A percentile compares a stretch with the other conserved stretches of the same genome.
Evolutionary conservation across 495 filamentous ascomycete genomes (phyloP).

Genomic region (Xylaria sp.): DNA sequence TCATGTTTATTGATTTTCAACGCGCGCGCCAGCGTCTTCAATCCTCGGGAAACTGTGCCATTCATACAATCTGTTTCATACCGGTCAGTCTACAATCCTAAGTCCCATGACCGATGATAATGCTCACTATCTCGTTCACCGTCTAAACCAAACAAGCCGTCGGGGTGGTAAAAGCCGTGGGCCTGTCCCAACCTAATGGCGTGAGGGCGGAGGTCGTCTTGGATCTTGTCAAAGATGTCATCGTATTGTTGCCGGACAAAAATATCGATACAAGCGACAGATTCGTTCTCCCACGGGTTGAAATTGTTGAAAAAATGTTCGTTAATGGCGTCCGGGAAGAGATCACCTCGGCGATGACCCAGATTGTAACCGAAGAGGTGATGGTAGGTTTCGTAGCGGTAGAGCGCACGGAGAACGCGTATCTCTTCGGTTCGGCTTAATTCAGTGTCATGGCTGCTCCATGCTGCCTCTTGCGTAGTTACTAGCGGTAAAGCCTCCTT

Average conservation of each 20-base stretch:
- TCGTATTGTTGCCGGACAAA: not conserved
- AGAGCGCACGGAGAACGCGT: constrained; percentile 38
- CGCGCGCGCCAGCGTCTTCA: not conserved
- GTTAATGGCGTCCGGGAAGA: not conserved
- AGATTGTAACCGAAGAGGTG: constrained; percentile 36
- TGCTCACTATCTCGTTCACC: not conserved
- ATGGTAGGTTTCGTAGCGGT: constrained; percentile 40
- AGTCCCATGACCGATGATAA: no score
- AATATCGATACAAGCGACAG: not conserved
- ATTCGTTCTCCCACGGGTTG: not conserved
- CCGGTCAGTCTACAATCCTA: not conserved
- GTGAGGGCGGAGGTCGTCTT: not conserved
- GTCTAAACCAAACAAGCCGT: not conserved
- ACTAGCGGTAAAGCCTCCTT: not conserved
- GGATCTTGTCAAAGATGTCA: not conserved
- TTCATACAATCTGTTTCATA: not conserved
- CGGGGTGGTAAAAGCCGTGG: not conserved
- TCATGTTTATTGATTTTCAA: not conserved
- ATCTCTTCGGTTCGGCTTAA: constrained; percentile 34
- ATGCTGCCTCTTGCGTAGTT: not conserved
- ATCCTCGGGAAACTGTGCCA: not conserved
- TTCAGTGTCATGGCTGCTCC: not conserved
- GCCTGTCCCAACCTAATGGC: not conserved
- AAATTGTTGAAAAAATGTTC: not conserved
- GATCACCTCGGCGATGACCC: not conserved